Conservation (phyloP, 2,329 filamentous ascomycete species). For the Venturiaceae sp. region DNA sequence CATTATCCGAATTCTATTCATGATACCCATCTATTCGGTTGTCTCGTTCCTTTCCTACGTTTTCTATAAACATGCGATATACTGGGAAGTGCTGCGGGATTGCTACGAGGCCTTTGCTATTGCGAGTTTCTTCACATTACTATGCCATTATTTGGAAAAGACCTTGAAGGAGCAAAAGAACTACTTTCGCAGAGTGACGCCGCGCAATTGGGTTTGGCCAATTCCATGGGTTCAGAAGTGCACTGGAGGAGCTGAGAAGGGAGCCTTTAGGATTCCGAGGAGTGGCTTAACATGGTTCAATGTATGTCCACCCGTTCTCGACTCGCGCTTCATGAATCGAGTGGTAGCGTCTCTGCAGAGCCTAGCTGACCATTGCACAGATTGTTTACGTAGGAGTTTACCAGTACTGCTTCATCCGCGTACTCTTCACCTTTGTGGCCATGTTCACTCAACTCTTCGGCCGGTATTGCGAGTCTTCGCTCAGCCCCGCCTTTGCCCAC, state of each 20-base stretch:
- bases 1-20: slow-evolving; percentile 80
- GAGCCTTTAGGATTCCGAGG: slow-evolving; percentile 61
- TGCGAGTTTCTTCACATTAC: slow-evolving; percentile 72
- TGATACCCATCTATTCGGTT: slow-evolving; percentile 73
- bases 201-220: slow-evolving; percentile 63
- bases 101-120: slow-evolving; percentile 89
- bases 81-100: slow-evolving; percentile 71
- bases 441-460: slow-evolving; percentile 61
- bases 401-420: slow-evolving; percentile 76
- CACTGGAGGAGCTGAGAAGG: slow-evolving; percentile 55
- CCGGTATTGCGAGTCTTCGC: slow-evolving; percentile 69
- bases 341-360: neutral
- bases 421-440: slow-evolving; percentile 69
- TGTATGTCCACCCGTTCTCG: slow-evolving; percentile 25
- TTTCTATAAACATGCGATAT: slow-evolving; percentile 69
- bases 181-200: slow-evolving; percentile 61
- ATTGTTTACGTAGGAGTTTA: slow-evolving; percentile 75
- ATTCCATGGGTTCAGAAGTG: slow-evolving; percentile 61
- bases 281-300: slow-evolving; percentile 90
- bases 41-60: slow-evolving; percentile 64
- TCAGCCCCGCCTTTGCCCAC: slow-evolving; percentile 70
- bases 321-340: neutral
- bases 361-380: slow-evolving; percentile 18
- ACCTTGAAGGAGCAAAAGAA: slow-evolving; percentile 72
- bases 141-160: slow-evolving; percentile 73